Evolutionary conservation across 345 rosid genomes (phyloP).

Genomic region (Sonneratia caseolaris): DNA sequence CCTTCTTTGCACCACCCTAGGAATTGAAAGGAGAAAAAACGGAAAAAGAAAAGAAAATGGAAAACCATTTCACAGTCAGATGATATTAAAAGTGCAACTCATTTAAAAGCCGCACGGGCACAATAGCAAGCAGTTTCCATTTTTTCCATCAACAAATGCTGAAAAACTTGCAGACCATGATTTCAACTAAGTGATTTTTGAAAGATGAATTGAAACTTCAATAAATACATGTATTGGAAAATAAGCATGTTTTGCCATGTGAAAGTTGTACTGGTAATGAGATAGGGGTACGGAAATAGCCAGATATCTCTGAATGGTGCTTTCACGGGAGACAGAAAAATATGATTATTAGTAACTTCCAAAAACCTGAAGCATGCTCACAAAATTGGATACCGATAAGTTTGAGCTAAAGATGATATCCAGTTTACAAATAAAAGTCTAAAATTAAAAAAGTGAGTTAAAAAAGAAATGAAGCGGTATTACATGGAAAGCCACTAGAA

Average conservation of each 20-base stretch:
- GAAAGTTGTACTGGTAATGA: background rate
- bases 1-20: constrained; percentile 70
- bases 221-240: background rate
- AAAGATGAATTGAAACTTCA: background rate
- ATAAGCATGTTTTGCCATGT: background rate
- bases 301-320: background rate
- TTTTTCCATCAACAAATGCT: background rate
- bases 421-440: no score
- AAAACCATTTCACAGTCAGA: background rate
- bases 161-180: background rate
- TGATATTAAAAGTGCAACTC: background rate
- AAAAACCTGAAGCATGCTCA: background rate
- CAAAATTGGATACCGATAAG: background rate
- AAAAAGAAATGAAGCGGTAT: no score
- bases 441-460: no score
- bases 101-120: background rate
- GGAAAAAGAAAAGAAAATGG: background rate
- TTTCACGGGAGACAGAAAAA: background rate
- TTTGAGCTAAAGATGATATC: background rate
- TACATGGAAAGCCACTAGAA: no score
- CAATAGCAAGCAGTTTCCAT: background rate
- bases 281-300: background rate
- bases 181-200: background rate
- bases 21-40: background rate
- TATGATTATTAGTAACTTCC: background rate